These are phyloP conservation scores for Pseudogymnoascus verrucosus DNA, from an alignment of 2,329 filamentous ascomycete genomes.

Conservation along the genomic window DNA sequence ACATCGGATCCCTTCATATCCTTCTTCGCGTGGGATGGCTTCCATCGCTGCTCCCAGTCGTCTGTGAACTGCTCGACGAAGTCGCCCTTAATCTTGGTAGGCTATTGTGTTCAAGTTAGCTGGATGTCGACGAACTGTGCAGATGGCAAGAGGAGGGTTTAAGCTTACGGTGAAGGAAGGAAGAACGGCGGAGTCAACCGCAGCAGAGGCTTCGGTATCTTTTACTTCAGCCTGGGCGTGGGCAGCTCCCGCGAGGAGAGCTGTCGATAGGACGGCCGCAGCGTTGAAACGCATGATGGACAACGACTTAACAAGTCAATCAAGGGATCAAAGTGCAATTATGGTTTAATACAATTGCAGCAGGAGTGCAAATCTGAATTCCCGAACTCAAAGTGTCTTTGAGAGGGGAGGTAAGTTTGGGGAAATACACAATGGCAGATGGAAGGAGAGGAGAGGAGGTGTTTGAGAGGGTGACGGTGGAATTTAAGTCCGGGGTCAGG, in stretches of 20 bases:
- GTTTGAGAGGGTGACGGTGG: constrained; percentile 2
- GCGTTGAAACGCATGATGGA: constrained; percentile 76
- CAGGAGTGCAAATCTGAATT: constrained; percentile 1
- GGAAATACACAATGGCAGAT: constrained; percentile 21
- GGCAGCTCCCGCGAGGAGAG: constrained; percentile 61
- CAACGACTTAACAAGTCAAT: constrained; percentile 18
- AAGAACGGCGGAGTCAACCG: constrained; percentile 23
- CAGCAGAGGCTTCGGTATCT: constrained; percentile 36
- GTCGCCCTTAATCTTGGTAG: constrained; percentile 77
- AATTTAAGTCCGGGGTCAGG: constrained; percentile 4
- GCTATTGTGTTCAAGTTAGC: constrained; percentile 43
- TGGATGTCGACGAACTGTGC: neutral
- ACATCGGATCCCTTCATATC: constrained; percentile 63
- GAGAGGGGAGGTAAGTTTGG: neutral
- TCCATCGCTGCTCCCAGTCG: constrained; percentile 91
- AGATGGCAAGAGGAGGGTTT: neutral
- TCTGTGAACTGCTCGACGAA: constrained; percentile 99
- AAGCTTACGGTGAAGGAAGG: constrained; percentile 19
- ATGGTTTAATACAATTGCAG: constrained; percentile 4
- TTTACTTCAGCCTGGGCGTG: constrained; percentile 51
- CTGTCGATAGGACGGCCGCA: constrained; percentile 67
- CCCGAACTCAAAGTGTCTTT: constrained; percentile 7
- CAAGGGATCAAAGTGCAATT: constrained; percentile 11
- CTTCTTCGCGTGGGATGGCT: constrained; percentile 95
- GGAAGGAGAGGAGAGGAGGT: neutral